Conservation (phyloP, 495 filamentous ascomycete genomes). For the Aspergillus conjunctus region DNA sequence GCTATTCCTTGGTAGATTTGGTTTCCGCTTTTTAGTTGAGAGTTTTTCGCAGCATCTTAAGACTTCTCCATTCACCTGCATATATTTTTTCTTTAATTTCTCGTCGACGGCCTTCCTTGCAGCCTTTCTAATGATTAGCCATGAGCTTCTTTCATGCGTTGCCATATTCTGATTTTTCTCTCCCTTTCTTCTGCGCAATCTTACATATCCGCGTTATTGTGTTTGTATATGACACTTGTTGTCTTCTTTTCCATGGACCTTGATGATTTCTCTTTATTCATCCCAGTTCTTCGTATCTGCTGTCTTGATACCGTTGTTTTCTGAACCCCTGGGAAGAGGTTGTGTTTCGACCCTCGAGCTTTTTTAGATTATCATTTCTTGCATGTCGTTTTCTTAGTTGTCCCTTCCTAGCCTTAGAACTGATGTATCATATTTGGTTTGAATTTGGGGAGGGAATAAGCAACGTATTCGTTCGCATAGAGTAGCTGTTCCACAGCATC, state of each 20-base stretch:
- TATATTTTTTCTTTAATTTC: constrained; percentile 12
- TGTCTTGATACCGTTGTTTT: constrained; percentile 10
- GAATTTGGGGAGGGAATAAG: constrained; percentile 12
- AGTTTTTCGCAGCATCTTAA: background rate
- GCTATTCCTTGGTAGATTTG: background rate
- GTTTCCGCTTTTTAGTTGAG: background rate
- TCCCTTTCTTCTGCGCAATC: constrained; percentile 18
- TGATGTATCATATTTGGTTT: constrained; percentile 42
- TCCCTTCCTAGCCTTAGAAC: constrained; percentile 35
- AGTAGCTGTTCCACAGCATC: background rate
- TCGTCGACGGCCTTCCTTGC: constrained; percentile 13
- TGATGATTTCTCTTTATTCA: background rate
- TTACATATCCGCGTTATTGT: constrained; percentile 35
- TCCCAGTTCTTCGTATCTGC: background rate
- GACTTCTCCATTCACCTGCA: background rate
- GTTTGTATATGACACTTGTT: constrained; percentile 20
- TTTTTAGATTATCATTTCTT: constrained; percentile 21
- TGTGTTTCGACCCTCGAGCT: background rate
- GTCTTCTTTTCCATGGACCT: background rate
- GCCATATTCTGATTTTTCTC: constrained; percentile 6
- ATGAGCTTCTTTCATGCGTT: constrained; percentile 24
- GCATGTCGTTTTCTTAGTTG: constrained; percentile 27
- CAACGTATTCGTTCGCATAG: constrained; percentile 9
- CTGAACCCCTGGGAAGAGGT: constrained; percentile 7
- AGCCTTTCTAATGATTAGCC: constrained; percentile 22